These are phyloP conservation scores for Westerdykella sp. DNA, from an alignment of 2,329 filamentous ascomycete genomes.

Conservation along the genomic window DNA sequence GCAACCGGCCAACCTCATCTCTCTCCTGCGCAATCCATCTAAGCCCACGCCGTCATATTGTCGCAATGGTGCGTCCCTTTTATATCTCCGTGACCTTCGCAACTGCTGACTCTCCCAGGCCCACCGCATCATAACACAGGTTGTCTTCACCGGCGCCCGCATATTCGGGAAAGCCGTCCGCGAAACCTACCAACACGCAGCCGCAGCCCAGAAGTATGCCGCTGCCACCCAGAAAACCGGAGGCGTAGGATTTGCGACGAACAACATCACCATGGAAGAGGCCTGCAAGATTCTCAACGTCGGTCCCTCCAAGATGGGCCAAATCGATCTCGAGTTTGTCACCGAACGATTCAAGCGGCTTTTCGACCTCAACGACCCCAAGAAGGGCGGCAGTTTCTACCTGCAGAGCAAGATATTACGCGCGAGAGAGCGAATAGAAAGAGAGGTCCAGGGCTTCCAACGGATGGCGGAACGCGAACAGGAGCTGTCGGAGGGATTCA, in stretches of 20 bases:
- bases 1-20: slow-evolving; percentile 6
- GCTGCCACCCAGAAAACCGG: slow-evolving; percentile 62
- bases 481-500: slow-evolving; percentile 80
- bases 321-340: slow-evolving; percentile 71
- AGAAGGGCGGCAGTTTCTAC: slow-evolving; percentile 97
- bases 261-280: slow-evolving; percentile 87
- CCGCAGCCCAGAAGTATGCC: slow-evolving; percentile 76
- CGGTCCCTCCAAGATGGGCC: slow-evolving; percentile 72
- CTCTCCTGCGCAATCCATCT: not conserved
- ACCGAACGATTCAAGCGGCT: slow-evolving; percentile 86
- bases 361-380: slow-evolving; percentile 89
- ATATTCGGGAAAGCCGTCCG: slow-evolving; percentile 88
- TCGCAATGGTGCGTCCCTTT: slow-evolving; percentile 23
- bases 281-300: slow-evolving; percentile 97
- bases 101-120: slow-evolving; percentile 53
- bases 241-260: slow-evolving; percentile 52
- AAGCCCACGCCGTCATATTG: too few relatives aligned
- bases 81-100: not conserved
- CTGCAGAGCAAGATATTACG: slow-evolving; percentile 93
- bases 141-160: slow-evolving; percentile 82
- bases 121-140: slow-evolving; percentile 89
- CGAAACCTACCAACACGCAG: slow-evolving; percentile 93
- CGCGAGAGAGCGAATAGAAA: slow-evolving; percentile 85
- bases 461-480: slow-evolving; percentile 68
- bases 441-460: slow-evolving; percentile 67